These are phyloP conservation scores for Leccinum longicurvipes DNA, from an alignment of 768 basidiomycete genomes.

Conservation along the genomic window DNA sequence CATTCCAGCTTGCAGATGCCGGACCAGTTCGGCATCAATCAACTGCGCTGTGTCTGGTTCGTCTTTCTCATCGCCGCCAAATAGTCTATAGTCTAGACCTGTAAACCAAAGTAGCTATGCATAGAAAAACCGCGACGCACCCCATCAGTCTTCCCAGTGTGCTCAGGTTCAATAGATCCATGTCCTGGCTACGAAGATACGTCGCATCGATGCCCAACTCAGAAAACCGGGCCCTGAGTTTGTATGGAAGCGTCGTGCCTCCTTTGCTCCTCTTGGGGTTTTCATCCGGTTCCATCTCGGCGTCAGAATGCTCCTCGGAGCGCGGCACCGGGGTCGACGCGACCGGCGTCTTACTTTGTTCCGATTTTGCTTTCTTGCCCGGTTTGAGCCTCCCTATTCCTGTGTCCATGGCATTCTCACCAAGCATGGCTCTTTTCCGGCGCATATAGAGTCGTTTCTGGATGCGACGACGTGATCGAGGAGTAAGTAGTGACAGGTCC, in stretches of 20 bases:
- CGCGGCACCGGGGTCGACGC: conserved; percentile 7
- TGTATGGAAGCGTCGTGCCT: conserved; percentile 46
- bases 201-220: conserved; percentile 44
- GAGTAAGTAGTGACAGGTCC: conserved; percentile 36
- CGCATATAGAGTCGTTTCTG: conserved; percentile 72
- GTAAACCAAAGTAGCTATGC: neutral
- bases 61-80: conserved; percentile 18
- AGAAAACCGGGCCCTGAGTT: conserved; percentile 40
- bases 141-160: conserved; percentile 38
- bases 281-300: conserved; percentile 6
- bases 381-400: conserved; percentile 36
- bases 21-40: conserved; percentile 51
- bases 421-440: conserved; percentile 53
- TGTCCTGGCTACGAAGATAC: conserved; percentile 38
- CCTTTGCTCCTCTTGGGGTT: conserved; percentile 21
- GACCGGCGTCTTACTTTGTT: conserved; percentile 1
- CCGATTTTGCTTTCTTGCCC: conserved; percentile 26
- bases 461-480: conserved; percentile 50
- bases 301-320: conserved; percentile 8
- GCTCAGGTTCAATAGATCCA: conserved; percentile 41
- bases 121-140: conserved; percentile 33
- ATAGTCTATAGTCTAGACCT: conserved; percentile 29
- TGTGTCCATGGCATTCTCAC: conserved; percentile 26
- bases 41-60: conserved; percentile 21
- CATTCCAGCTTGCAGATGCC: conserved; percentile 42